Percentiles rank a stretch among this genome's conserved stretches.
Evolutionary conservation across 2,329 filamentous ascomycete species (phyloP).

Genomic region (Lachnellula suecica): DNA sequence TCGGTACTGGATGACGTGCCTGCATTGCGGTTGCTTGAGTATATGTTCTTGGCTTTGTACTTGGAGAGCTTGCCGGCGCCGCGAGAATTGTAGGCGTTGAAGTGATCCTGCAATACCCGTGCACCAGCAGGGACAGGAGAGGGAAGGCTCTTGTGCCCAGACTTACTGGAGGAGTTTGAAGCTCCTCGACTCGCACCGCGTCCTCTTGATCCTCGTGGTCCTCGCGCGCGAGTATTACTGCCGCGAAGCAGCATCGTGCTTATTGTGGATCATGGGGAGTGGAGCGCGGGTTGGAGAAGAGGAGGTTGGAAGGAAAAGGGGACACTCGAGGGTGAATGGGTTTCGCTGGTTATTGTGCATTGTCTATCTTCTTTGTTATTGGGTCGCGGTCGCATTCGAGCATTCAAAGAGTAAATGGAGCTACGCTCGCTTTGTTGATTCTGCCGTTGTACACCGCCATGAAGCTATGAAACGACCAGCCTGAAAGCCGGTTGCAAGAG

Average conservation of each 20-base stretch:
- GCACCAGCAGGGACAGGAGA: slow-evolving; percentile 5
- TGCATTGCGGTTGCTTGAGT: slow-evolving; percentile 24
- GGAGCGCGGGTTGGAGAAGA: slow-evolving; percentile 18
- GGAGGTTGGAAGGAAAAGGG: slow-evolving; percentile 9
- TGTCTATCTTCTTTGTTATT: background rate
- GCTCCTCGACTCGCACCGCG: slow-evolving; percentile 33
- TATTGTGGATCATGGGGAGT: slow-evolving; percentile 29
- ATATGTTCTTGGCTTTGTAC: slow-evolving; percentile 8
- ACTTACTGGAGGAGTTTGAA: slow-evolving; percentile 32
- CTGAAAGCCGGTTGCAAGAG: too few relatives aligned
- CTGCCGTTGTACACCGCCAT: background rate
- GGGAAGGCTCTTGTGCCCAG: background rate
- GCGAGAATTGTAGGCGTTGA: slow-evolving; percentile 9
- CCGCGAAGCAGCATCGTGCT: slow-evolving; percentile 29
- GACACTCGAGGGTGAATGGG: background rate
- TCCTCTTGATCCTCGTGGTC: slow-evolving; percentile 32
- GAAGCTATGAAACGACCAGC: too few relatives aligned
- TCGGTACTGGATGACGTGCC: slow-evolving; percentile 12
- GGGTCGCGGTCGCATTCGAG: slow-evolving; percentile 1
- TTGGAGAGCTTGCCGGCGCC: slow-evolving; percentile 11
- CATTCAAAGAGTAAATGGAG: background rate
- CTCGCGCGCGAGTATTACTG: slow-evolving; percentile 29
- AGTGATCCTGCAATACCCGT: slow-evolving; percentile 12
- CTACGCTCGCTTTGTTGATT: background rate
- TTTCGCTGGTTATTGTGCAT: background rate